Evolutionary conservation across 2,329 filamentous ascomycete genomes (phyloP).

Genomic region (Trichoderma semiorbis): DNA sequence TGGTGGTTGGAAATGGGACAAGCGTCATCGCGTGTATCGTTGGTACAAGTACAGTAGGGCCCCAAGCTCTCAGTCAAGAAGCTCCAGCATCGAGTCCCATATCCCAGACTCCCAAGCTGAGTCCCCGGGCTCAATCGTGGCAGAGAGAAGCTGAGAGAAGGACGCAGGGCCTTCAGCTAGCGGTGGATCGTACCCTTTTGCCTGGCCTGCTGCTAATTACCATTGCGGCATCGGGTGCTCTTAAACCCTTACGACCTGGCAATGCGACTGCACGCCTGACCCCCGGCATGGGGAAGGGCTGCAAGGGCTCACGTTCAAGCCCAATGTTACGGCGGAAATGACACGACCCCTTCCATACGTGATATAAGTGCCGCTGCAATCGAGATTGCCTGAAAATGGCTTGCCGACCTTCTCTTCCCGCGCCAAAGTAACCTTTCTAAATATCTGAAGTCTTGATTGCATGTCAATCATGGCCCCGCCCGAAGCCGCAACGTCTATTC

Average conservation of each 20-base stretch:
- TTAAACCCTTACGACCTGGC: background rate
- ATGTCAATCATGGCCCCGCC: conserved; percentile 18
- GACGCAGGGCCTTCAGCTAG: background rate
- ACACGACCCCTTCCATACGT: conserved; percentile 9
- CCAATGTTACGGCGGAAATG: conserved; percentile 14
- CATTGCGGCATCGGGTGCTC: background rate
- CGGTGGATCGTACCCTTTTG: background rate
- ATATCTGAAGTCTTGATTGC: conserved; percentile 1
- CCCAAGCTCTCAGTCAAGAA: background rate
- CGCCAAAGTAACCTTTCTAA: conserved; percentile 2
- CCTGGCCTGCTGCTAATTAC: background rate
- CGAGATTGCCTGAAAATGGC: conserved; percentile 14
- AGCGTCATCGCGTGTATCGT: background rate
- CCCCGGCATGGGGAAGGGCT: conserved; percentile 6
- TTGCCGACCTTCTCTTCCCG: conserved; percentile 11
- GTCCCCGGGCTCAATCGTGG: background rate
- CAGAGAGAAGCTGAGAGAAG: background rate
- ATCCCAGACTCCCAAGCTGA: background rate
- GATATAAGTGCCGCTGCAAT: conserved; percentile 16
- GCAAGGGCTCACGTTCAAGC: conserved; percentile 7
- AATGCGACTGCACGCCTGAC: background rate
- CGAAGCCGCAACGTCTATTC: conserved; percentile 16
- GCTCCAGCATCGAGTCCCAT: background rate
- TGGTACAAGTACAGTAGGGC: background rate
- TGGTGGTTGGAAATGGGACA: background rate